Base-by-base conservation (phyloP, 2,329 filamentous ascomycete species). In the Penicillium aurantiogriseum region DNA sequence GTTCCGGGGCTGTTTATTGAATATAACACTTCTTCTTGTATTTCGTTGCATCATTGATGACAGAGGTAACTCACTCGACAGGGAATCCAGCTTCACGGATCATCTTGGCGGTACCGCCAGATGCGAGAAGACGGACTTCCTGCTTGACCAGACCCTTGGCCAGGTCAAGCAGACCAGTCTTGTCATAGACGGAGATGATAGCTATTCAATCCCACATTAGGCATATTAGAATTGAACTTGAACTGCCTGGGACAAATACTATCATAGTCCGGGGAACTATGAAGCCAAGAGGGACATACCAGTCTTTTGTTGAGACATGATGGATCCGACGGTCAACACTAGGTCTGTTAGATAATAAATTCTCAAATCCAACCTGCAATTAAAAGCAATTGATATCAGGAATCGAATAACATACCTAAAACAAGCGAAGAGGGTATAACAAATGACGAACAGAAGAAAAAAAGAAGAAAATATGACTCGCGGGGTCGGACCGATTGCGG, bases 141-240 rank as follows among this genome's bases (percentile, higher is more conserved):
- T 95, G 86, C 82, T 93, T 85, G 72, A 90, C 85, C 50, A 97
- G 85, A 68, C 92, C 92, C 79, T 96, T 96, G 70, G 92, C 91
- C 68, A 97, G 83, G 78, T 97, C 92, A 66, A 97, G 81, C 66
- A 96, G 85, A 60, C 92, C 94, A 56, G 93, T 97, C 87, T 99
- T 99, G 84, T 99, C 91, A 76, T 94, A 97, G 81, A 97, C 94
- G 65, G 93, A 97, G 75, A 99, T 84, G 73, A 99, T 97, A 66
- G 94, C 94, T 82, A 52, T 58, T 56, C 29, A 51, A 45, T 19
- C 42, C 15, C 40, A 49, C 54, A 17, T 50, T 8, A 38, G 51
- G 11, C 1, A 31, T 21, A 59, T 66, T 49, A 66, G 60, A 46
- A 55, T 52, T 58, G 51, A 53, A 38, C 48, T 27, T 51, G 36